These are phyloP conservation scores for Botryotinia calthae DNA, from an alignment of 2,329 filamentous ascomycete genomes.

Conservation along the genomic window DNA sequence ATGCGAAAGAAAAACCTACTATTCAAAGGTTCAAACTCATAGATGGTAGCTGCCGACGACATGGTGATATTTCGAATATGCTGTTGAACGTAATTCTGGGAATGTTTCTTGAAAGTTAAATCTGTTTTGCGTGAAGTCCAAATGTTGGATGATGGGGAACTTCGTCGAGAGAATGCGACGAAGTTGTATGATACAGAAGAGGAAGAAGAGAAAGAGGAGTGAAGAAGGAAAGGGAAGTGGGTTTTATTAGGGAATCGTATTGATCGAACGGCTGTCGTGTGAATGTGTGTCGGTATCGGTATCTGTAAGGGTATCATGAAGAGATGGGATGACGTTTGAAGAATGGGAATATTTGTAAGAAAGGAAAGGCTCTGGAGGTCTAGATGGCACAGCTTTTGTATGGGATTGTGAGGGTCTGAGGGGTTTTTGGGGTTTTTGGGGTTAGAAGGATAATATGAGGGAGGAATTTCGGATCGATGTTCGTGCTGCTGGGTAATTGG, in stretches of 20 bases:
- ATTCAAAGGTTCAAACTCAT: conserved; percentile 80
- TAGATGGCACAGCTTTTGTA: background rate
- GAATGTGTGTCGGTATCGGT: background rate
- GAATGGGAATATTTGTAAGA: conserved; percentile 17
- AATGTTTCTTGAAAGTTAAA: background rate
- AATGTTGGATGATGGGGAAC: conserved; percentile 4
- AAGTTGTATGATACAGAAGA: background rate
- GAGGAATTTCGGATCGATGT: background rate
- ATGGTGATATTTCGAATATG: conserved; percentile 43
- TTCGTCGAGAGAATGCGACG: conserved; percentile 1
- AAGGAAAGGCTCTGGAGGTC: background rate
- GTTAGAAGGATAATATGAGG: background rate
- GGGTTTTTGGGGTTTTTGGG: background rate
- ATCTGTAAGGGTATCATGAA: background rate
- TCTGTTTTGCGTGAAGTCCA: conserved; percentile 11
- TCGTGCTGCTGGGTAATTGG: background rate
- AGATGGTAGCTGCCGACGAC: conserved; percentile 70
- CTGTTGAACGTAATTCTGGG: conserved; percentile 3
- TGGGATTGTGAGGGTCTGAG: background rate
- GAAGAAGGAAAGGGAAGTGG: background rate
- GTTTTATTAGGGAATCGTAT: background rate
- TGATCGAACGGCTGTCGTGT: background rate
- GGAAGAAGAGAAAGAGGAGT: background rate
- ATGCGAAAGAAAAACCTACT: conserved; percentile 52
- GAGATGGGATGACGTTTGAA: background rate